Conservation (phyloP, 129 eudicot genomes). For the Centella asiatica region DNA sequence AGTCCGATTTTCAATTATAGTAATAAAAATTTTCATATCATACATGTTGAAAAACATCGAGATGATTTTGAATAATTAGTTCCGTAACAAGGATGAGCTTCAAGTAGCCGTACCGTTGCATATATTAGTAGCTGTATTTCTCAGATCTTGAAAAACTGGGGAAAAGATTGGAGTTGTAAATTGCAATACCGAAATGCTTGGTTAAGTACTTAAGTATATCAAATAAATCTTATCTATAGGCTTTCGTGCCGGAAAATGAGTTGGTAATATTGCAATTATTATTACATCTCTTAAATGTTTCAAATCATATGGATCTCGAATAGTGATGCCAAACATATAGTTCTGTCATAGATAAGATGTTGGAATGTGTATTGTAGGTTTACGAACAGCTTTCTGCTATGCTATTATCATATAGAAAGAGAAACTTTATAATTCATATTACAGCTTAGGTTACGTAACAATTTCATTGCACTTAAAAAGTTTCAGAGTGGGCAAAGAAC, state of each 20-base stretch:
- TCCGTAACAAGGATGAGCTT: too few relatives aligned
- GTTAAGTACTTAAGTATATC: too few relatives aligned
- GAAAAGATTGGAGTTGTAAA: too few relatives aligned
- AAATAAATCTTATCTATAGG: too few relatives aligned
- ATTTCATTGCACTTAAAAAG: slow-evolving; percentile 19
- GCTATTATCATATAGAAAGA: not conserved
- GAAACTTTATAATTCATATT: not conserved
- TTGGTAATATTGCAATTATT: not conserved
- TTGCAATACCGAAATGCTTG: not conserved
- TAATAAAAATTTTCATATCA: too few relatives aligned
- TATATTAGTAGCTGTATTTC: too few relatives aligned
- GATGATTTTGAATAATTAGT: too few relatives aligned
- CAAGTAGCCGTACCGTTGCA: too few relatives aligned
- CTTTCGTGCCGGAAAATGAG: not conserved
- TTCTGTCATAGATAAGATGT: not conserved
- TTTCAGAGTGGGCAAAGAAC: slow-evolving; percentile 22
- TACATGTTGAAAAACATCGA: too few relatives aligned
- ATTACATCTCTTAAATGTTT: not conserved
- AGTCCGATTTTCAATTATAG: not conserved
- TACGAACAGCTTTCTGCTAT: not conserved
- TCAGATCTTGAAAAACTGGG: too few relatives aligned
- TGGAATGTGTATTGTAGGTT: not conserved
- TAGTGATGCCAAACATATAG: not conserved
- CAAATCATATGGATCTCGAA: not conserved
- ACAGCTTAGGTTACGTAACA: not conserved